These are phyloP conservation scores for Saccharomyces hybrid DNA, from an alignment of 1,139 yeast species.

Conservation along the genomic window DNA sequence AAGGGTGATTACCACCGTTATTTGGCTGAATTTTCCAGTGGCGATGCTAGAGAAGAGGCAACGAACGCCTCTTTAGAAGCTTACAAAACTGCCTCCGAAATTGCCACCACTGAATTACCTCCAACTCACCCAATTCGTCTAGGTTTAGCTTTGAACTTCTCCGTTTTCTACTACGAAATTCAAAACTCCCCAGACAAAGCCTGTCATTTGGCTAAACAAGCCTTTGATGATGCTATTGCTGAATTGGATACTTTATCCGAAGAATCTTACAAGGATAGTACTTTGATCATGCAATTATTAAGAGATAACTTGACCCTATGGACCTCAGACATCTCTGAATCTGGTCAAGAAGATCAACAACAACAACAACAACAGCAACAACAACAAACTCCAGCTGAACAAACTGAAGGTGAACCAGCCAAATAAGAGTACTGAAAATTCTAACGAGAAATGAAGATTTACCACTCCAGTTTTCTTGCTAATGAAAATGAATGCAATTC, in stretches of 20 bases:
- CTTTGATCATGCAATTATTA: conserved; percentile 94
- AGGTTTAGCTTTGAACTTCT: conserved; percentile 95
- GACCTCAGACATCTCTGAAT: conserved; percentile 93
- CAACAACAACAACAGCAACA: conserved; percentile 13
- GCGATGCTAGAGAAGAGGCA: conserved; percentile 87
- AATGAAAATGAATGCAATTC: background rate
- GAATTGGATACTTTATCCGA: conserved; percentile 94
- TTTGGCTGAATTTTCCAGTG: conserved; percentile 89
- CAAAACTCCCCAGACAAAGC: conserved; percentile 97
- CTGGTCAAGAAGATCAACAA: conserved; percentile 47
- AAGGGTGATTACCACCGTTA: conserved; percentile 99
- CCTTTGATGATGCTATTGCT: conserved; percentile 97
- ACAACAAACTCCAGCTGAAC: conserved; percentile 38
- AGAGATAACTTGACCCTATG: conserved; percentile 97
- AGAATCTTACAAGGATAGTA: conserved; percentile 96
- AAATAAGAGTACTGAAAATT: conserved; percentile 9
- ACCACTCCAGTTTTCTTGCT: conserved; percentile 1
- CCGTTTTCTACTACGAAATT: conserved; percentile 96
- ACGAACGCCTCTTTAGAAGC: conserved; percentile 91
- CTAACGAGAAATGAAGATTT: conserved; percentile 1
- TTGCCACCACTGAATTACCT: conserved; percentile 91
- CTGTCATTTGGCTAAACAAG: conserved; percentile 95
- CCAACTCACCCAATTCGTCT: conserved; percentile 98
- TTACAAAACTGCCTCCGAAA: conserved; percentile 90
- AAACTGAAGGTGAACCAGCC: conserved; percentile 34